Conservation (phyloP, 129 eudicot genomes). For the Kitagawia praeruptora region DNA sequence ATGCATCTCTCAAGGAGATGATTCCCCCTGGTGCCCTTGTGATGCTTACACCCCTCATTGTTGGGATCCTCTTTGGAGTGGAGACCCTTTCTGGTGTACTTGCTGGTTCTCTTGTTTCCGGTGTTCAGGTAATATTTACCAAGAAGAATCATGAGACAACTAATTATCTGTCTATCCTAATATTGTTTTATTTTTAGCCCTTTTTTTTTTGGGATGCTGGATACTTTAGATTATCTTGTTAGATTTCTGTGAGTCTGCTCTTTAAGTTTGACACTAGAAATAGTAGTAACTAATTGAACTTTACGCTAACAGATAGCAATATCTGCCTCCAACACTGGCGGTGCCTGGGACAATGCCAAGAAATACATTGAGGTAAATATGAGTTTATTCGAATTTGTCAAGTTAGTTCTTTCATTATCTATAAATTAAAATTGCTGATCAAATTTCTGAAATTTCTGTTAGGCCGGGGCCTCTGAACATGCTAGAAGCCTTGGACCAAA, state of each 20-base stretch:
- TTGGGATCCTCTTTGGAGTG: slow-evolving; percentile 67
- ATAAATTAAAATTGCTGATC: not conserved
- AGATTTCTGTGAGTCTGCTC: not conserved
- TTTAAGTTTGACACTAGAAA: too few relatives aligned
- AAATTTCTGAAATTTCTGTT: not conserved
- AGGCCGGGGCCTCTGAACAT: slow-evolving; percentile 95
- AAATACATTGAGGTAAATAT: slow-evolving; percentile 73
- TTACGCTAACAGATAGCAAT: slow-evolving; percentile 53
- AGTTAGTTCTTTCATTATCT: not conserved
- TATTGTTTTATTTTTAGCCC: not conserved
- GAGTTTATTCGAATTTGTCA: not conserved
- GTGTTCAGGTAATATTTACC: slow-evolving; percentile 57
- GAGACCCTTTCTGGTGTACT: slow-evolving; percentile 83
- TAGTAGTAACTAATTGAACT: not conserved
- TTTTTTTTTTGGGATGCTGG: too few relatives aligned
- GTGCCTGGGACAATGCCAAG: slow-evolving; percentile 97
- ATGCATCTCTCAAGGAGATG: slow-evolving; percentile 88
- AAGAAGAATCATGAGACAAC: not conserved
- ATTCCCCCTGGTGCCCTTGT: slow-evolving; percentile 86
- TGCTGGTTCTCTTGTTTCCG: slow-evolving; percentile 84
- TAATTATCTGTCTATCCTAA: not conserved
- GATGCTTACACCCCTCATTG: slow-evolving; percentile 85
- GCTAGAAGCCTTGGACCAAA: slow-evolving; percentile 81
- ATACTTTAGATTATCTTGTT: not conserved
- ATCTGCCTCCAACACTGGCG: slow-evolving; percentile 90